Conservation (phyloP, 352 stramenopile genomes). For the Elongisporangium senticosum region DNA sequence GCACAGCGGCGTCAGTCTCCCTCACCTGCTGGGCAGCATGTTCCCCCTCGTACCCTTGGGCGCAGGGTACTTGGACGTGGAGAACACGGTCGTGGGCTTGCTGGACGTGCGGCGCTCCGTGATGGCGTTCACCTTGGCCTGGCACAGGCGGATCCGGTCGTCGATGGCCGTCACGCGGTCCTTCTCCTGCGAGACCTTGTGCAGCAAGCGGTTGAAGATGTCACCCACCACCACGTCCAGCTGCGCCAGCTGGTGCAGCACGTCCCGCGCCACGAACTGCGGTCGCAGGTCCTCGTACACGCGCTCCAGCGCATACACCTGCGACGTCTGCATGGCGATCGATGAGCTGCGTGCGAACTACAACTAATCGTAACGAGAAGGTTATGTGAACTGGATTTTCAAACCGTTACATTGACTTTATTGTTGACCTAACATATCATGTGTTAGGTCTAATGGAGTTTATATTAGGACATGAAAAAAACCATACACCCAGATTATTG, state of each 20-base stretch:
- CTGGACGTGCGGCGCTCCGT: constrained; percentile 74
- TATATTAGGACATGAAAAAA: background rate
- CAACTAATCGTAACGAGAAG: background rate
- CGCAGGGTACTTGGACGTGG: constrained; percentile 81
- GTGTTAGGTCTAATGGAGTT: no score
- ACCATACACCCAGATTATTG: no score
- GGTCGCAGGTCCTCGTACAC: constrained; percentile 83
- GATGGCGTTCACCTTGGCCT: constrained; percentile 83
- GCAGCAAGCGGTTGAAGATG: constrained; percentile 74
- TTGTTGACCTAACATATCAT: no score
- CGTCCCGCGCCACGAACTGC: constrained; percentile 81
- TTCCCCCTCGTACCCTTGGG: constrained; percentile 32
- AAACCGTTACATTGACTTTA: background rate
- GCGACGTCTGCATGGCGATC: constrained; percentile 69
- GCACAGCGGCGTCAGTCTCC: background rate
- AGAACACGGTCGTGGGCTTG: constrained; percentile 87
- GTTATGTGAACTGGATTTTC: background rate
- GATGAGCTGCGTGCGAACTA: background rate
- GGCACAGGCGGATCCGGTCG: constrained; percentile 64
- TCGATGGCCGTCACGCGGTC: constrained; percentile 73
- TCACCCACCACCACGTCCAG: constrained; percentile 81
- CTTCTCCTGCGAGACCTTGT: constrained; percentile 78
- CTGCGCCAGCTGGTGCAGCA: constrained; percentile 80
- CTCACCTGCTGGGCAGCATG: background rate
- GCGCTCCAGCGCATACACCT: constrained; percentile 84